Evolutionary conservation across 768 basidiomycete genomes (phyloP), one percentile per base, ranked within the genome.

Genomic region (Multifurca ochricompacta): DNA sequence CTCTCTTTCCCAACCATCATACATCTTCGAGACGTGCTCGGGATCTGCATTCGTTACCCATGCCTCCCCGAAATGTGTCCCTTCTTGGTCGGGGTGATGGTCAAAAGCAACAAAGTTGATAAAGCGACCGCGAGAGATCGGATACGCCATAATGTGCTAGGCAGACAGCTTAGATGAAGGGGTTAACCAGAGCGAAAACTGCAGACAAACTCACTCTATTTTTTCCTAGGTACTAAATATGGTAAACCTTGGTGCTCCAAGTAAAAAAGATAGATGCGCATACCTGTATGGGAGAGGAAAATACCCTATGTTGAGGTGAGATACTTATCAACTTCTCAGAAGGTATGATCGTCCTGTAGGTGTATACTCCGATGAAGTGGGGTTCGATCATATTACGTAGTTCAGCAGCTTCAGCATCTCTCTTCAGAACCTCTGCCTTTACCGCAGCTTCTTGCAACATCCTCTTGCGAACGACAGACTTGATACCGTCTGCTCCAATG

Each of bases 401-500:
- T 52, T 67, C 71, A 34, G 69, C 64, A 10, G 75, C 77, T 48
- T 76, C 73, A 50, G 68, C 59, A 52, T 58, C 62, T 30, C 66
- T 64, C 6, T 70, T 69, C 2, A 68, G 70, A 54, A 72, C 71
- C 60, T 74, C 74, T 2, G 59, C 66, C n/a, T 52, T 47, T 4
- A n/a, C 31, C 3, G 67, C 65, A 1, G 61, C 54, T 51, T 69
- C 67, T 1, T 59, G 56, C 54, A 73, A 70, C 60, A 82, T 63
- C 39, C 43, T 47, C 6, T 59, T 54, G 19, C 75, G 70, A 18
- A 70, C 77, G 53, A 70, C 71, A 28, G 82, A 84, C 67, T 79
- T 80, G 54, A 85, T 56, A 4, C 83, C 83, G 59, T 86, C 84
- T n/a, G 82, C 83, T 34, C 83, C 84, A 48, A 86, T 67, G 39